Conservation (phyloP, 208 protist genomes). For the Crithidia fasciculata region DNA sequence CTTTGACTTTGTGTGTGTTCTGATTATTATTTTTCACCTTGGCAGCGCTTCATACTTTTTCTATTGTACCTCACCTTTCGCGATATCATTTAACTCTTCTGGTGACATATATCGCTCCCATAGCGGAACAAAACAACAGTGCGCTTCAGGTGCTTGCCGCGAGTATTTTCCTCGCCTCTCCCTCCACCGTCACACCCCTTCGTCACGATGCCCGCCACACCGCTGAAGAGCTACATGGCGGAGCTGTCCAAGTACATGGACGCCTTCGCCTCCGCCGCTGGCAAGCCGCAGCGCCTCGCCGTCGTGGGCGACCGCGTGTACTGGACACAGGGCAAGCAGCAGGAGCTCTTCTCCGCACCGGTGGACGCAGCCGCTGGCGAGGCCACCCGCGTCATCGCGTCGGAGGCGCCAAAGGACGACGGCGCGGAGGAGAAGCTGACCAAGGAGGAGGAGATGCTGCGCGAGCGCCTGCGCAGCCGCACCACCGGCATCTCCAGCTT, state of each 20-base stretch:
- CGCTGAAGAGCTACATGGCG: slow-evolving; percentile 47
- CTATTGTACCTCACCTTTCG: too few relatives aligned
- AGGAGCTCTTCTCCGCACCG: slow-evolving; percentile 63
- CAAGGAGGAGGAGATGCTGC: slow-evolving; percentile 86
- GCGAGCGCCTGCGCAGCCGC: slow-evolving; percentile 68
- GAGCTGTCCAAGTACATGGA: slow-evolving; percentile 47
- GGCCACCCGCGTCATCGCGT: slow-evolving; percentile 29
- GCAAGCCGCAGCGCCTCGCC: slow-evolving; percentile 69
- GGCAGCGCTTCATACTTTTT: too few relatives aligned
- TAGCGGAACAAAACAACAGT: too few relatives aligned
- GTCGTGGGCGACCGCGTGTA: slow-evolving; percentile 64
- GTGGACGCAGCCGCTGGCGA: slow-evolving; percentile 21
- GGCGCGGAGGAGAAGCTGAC: slow-evolving; percentile 36
- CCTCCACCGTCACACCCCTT: too few relatives aligned
- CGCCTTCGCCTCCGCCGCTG: slow-evolving; percentile 33
- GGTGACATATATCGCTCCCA: too few relatives aligned
- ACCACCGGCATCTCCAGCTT: slow-evolving; percentile 73
- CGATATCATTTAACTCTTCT: too few relatives aligned
- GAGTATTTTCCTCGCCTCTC: too few relatives aligned
- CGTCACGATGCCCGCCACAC: slow-evolving; percentile 16
- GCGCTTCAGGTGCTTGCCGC: too few relatives aligned
- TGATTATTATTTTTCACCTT: too few relatives aligned
- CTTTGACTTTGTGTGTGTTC: too few relatives aligned
- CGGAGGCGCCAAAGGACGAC: slow-evolving; percentile 3
- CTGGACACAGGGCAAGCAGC: slow-evolving; percentile 81